phyloP scores from a whole-genome alignment of 306 rosid species.

The Nissolia schottii region DNA sequence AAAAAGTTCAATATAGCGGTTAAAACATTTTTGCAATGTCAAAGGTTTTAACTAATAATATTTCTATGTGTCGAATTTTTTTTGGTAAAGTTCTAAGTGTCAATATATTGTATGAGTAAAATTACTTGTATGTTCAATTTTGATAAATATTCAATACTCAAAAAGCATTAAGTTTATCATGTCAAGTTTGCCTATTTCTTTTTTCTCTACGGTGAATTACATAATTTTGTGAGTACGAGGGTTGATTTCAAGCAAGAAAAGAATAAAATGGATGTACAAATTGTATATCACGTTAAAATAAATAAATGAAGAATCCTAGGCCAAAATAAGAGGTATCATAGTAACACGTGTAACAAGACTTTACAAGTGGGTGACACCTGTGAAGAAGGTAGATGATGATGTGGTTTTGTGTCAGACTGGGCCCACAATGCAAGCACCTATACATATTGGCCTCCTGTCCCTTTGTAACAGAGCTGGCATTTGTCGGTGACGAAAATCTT shows the following conservation, averaged over 20 bases:
- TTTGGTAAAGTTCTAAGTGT: too few species aligned
- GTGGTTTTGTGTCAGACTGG: slow-evolving; percentile 9
- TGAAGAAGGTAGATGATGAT: not conserved
- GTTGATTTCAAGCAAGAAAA: too few species aligned
- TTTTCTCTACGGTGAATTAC: too few species aligned
- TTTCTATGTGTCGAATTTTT: too few species aligned
- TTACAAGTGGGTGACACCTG: not conserved
- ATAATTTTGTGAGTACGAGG: too few species aligned
- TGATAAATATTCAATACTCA: too few species aligned
- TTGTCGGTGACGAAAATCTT: not conserved
- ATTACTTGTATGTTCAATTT: too few species aligned
- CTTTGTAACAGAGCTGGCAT: slow-evolving; percentile 6
- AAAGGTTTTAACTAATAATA: not conserved
- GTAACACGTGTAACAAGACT: not conserved
- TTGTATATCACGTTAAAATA: not conserved
- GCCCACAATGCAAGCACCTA: not conserved
- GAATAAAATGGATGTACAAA: too few species aligned
- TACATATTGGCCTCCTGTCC: not conserved
- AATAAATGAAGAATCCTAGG: not conserved
- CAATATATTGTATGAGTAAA: too few species aligned
- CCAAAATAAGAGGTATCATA: not conserved
- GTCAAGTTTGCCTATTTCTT: too few species aligned
- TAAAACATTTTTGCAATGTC: not conserved
- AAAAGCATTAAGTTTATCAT: too few species aligned
- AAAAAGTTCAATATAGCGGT: not conserved